Percentiles rank a stretch among this genome's conserved stretches.
These are phyloP conservation scores for Crithidia mellificae DNA, from an alignment of 208 protist genomes.

Conservation along the genomic window DNA sequence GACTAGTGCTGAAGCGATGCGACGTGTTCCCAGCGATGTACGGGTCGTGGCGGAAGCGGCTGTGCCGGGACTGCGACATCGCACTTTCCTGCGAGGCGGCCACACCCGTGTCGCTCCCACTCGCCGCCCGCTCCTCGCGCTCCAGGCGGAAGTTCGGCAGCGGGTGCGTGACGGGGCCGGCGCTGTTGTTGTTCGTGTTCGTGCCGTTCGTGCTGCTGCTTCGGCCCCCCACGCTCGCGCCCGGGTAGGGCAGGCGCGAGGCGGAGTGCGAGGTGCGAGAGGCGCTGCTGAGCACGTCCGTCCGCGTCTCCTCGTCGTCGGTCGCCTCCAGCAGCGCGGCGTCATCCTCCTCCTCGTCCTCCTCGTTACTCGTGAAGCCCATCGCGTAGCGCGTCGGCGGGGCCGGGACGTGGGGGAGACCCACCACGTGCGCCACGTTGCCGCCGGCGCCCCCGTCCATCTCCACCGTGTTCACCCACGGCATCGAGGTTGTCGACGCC, in stretches of 20 bases:
- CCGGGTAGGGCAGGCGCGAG: neutral
- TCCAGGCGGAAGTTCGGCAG: constrained; percentile 5
- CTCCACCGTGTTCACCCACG: neutral
- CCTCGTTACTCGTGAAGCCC: neutral
- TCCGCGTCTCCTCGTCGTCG: neutral
- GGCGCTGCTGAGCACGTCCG: neutral
- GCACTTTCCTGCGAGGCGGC: neutral
- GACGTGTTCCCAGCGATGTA: neutral
- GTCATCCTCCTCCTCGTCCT: neutral
- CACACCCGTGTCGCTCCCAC: neutral
- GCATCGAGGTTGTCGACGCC: neutral
- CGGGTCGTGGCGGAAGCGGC: constrained; percentile 12
- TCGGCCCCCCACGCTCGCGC: neutral
- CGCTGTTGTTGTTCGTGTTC: neutral
- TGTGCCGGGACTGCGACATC: neutral
- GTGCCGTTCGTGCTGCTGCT: neutral
- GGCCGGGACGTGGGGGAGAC: neutral
- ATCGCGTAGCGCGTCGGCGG: neutral
- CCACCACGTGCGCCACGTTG: neutral
- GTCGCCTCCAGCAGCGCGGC: neutral
- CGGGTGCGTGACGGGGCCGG: neutral
- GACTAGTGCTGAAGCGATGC: neutral
- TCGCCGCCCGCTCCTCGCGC: neutral
- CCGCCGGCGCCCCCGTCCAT: neutral
- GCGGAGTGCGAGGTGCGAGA: constrained; percentile 1